Evolutionary conservation across 2,329 filamentous ascomycete genomes (phyloP), one percentile per base, ranked within the genome.

Genomic region (Colletotrichum aenigma): DNA sequence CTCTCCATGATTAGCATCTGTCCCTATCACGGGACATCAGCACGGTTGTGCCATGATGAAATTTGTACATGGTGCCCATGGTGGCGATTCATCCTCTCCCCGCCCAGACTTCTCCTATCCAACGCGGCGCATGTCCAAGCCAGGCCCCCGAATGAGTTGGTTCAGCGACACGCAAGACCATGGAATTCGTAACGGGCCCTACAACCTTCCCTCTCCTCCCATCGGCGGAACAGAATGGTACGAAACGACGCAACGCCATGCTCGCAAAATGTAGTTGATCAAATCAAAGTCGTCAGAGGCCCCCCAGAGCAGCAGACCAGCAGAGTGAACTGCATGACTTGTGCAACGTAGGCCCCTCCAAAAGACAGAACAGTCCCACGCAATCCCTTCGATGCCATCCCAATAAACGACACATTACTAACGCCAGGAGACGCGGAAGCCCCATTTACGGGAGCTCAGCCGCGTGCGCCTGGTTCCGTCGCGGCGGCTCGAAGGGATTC

Each of bases 161-260:
- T 24, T 28, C 55, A 21, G 12, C 9, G 21, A 55, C 32, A 3
- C 26, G 38, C 34, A 28, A 67, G 30, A 56, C 73, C 70, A 66
- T 67, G 6, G 13, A 48, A 18, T 21, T 68, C 64, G 56, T 73
- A 26, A 58, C 8, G n/a, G 38, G 38, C 38, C 26, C 21, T 15
- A 18, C 21, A 26, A 62, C 3, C 36, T 8, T 52, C 12, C 30
- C 13, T 16, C 7, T 16, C 9, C n/a, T 48, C 18, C 38, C 28
- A 52, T 48, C 60, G 55, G 56, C 21, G 28, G 58, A 65, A 60
- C 24, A 48, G n/a, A 75, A 65, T 26, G 34, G 18, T 68, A 36
- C 15, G 30, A 26, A 68, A 61, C 28, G 28, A 73, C 70, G 70
- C 73, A 75, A 65, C 70, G 73, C 73, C 73, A 75, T 73, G 73